A percentile compares a stretch with the other conserved stretches of the same genome.
Conservation (phyloP, 768 basidiomycete genomes). For the Clathrus columnatus region DNA sequence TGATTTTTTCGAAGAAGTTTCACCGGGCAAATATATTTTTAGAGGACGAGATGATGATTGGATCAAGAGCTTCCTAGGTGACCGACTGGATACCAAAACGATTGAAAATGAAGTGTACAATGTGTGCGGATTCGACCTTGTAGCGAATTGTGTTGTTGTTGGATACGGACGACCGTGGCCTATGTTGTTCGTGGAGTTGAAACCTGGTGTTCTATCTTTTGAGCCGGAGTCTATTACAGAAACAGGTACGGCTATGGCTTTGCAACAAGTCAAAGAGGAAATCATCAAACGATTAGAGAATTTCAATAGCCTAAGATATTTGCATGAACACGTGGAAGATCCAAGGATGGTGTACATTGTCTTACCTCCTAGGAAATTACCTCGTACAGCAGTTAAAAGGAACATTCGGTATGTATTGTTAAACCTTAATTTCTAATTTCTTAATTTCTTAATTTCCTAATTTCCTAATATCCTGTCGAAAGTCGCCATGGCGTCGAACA, state of each 20-base stretch:
- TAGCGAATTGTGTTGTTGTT: constrained; percentile 24
- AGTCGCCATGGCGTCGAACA: constrained; percentile 8
- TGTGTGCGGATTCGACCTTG: constrained; percentile 21
- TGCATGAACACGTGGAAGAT: constrained; percentile 22
- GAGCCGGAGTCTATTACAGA: constrained; percentile 6
- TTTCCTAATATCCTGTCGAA: too few species aligned
- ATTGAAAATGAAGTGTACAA: constrained; percentile 27
- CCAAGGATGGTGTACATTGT: constrained; percentile 18
- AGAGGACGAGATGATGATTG: constrained; percentile 22
- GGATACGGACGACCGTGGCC: constrained; percentile 24
- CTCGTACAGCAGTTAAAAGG: constrained; percentile 14
- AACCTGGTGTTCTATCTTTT: too few species aligned
- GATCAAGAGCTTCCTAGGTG: constrained; percentile 18
- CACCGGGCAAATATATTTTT: constrained; percentile 19
- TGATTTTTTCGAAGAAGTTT: constrained; percentile 21
- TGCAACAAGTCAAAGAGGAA: constrained; percentile 15
- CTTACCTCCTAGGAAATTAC: constrained; percentile 7
- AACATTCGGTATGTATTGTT: constrained; percentile 3
- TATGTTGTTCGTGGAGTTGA: constrained; percentile 24
- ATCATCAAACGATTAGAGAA: constrained; percentile 19
- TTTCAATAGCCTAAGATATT: constrained; percentile 18
- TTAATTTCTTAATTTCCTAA: neutral
- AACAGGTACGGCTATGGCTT: neutral
- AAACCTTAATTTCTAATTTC: neutral
- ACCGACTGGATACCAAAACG: constrained; percentile 21